Base-by-base conservation (phyloP, 2,329 filamentous ascomycete species). In the Capronia americana region DNA sequence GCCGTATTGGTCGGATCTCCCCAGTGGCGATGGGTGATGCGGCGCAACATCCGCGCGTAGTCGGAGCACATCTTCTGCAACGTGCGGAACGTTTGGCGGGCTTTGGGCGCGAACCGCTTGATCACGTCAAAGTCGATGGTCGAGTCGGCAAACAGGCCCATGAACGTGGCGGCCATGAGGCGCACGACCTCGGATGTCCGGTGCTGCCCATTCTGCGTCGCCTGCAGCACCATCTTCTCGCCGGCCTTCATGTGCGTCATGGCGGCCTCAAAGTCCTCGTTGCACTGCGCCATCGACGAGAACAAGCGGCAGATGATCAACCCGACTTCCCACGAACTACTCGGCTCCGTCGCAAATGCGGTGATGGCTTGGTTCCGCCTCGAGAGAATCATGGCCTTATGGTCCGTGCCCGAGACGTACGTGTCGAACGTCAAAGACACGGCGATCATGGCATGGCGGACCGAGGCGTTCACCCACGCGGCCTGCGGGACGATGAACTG, bases 391-490 rank as follows among this genome's bases (percentile, higher is more conserved):
- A 66, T 48, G 48, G 14, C 32, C 34, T 44, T 41, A 38, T 54
- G 59, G 30, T 66, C 60, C 12, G 50, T 17, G 10, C 61, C 56
- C 5, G 62, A 66, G 3, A 55, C 30, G 38, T 51, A 57, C 8
- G 62, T 60, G 48, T 70, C 68, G 30, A 57, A 68, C 1, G 65
- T 56, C 17, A 63, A 44, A 2, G 68, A 65, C n/a, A 59, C 46
- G 14, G 68, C 65, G 3, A 70, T 55, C 65, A 70, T 60, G n/a
- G 59, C 68, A 56, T 70, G 65, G 17, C 63, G 65, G 46, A 70
- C 51, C n/a, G 62, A 57, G n/a, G 53, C 61, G 38, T 61, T 64
- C 7, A 44, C 38, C 63, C 66, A 70, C 17, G 65, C 66, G 11
- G 55, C 60, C 58, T 64, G 68, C 6, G 68, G 68, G 7, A 70